These are phyloP conservation scores for Xylariaceae sp. DNA, from an alignment of 2,329 filamentous ascomycete species.

Conservation along the genomic window DNA sequence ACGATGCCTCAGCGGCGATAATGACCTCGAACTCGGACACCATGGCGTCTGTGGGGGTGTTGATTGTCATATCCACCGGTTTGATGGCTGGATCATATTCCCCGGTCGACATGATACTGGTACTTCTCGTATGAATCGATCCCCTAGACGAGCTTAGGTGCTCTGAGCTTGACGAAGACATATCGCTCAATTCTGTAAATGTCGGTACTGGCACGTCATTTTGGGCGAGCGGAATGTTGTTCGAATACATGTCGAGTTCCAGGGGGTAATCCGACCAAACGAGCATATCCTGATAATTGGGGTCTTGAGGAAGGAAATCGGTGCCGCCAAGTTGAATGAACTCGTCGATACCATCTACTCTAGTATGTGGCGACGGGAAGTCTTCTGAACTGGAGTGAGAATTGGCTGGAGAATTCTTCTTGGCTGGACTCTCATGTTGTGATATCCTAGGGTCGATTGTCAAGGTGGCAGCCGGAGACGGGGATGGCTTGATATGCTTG, in stretches of 20 bases:
- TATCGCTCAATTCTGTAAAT: conserved; percentile 37
- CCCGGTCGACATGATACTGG: conserved; percentile 40
- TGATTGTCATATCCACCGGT: conserved; percentile 25
- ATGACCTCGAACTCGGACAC: conserved; percentile 44
- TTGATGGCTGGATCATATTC: conserved; percentile 34
- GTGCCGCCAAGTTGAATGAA: conserved; percentile 34
- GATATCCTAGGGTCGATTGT: conserved; percentile 30
- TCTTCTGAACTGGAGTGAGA: conserved; percentile 30
- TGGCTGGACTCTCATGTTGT: conserved; percentile 18
- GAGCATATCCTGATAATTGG: conserved; percentile 39
- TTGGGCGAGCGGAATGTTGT: conserved; percentile 27
- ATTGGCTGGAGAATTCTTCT: conserved; percentile 29
- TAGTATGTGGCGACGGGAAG: conserved; percentile 33
- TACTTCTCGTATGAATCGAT: conserved; percentile 42
- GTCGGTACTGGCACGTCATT: conserved; percentile 31
- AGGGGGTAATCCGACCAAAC: conserved; percentile 40
- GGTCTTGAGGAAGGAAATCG: conserved; percentile 32
- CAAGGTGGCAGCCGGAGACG: conserved; percentile 24
- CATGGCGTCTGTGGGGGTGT: conserved; percentile 22
- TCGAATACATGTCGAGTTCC: conserved; percentile 38
- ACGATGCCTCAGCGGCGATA: conserved; percentile 43
- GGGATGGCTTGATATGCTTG: conserved; percentile 18
- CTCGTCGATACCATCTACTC: conserved; percentile 36
- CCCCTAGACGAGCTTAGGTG: conserved; percentile 38
- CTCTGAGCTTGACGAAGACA: conserved; percentile 39